Evolutionary conservation across 331 rosid species (phyloP).

Genomic region (Rosa hybrid): DNA sequence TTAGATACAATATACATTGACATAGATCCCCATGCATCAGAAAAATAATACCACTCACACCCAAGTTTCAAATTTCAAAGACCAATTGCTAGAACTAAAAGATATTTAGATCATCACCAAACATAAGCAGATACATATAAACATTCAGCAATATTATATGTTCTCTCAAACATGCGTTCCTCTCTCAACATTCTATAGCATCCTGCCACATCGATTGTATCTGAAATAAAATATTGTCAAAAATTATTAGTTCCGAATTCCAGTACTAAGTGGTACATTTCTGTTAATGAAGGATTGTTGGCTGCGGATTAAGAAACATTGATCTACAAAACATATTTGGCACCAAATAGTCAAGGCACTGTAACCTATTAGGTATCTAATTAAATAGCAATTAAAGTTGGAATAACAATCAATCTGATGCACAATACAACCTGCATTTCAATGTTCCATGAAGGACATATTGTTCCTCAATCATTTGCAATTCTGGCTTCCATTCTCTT

Average conservation of each 20-base stretch:
- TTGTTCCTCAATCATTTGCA: conserved; percentile 15
- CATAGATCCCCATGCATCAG: background rate
- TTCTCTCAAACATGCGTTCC: background rate
- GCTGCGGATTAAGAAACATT: background rate
- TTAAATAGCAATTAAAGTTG: background rate
- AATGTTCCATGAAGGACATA: background rate
- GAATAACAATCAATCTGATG: background rate
- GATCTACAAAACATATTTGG: background rate
- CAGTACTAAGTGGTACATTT: background rate
- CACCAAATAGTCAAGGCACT: background rate
- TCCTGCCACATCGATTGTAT: background rate
- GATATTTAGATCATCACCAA: background rate
- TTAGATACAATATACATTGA: background rate
- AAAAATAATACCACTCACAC: background rate
- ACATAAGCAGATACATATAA: background rate
- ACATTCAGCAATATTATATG: background rate
- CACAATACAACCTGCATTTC: background rate
- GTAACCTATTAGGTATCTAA: background rate
- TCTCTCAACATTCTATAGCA: conserved; percentile 1
- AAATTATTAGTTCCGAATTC: background rate
- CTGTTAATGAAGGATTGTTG: background rate
- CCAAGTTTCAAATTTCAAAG: conserved; percentile 1
- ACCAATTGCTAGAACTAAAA: conserved; percentile 2
- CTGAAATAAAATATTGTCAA: background rate
- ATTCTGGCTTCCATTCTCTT: conserved; percentile 4